Evolutionary conservation across 805 yeast species (phyloP), one percentile per base, ranked within the genome.

Genomic region (Torulaspora gathmanii): DNA sequence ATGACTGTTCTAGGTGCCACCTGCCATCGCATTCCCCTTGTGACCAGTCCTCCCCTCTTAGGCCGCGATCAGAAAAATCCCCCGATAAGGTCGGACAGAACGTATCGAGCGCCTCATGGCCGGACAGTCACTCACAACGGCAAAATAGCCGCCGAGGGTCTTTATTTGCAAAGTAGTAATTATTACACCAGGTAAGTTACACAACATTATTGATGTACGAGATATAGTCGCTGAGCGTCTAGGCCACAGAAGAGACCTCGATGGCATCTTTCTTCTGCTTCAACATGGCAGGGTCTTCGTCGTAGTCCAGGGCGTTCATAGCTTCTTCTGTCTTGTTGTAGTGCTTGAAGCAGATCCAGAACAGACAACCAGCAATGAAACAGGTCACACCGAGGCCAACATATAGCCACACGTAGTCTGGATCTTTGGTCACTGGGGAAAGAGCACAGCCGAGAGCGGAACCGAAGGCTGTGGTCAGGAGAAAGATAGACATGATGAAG

Each of bases 381-480:
- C 85, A 75, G 5, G 84, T 73, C 37, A 73, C 64, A 15, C 80
- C 82, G 50, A 83, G 72, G 40, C 84, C 86, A 40, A 77, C 70
- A 65, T 78, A 85, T 58, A 78, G 74, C 86, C 87, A 81, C 37
- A 78, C 75, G 57, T 79, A 73, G 68, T 83, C 77, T 36, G 91
- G 91, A 66, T 85, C 79, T 46, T 67, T 73, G 9, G 86, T 72
- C 9, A 82, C 78, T 22, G 87, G 75, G 13, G 86, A 77, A 42
- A 83, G 69, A 11, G 88, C 86, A 64, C 81, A 80, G 56, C 90
- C 88, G 37, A 84, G 58, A 16, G 89, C 88, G 20, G 91, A 75
- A 47, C 93, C 89, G 41, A 82, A 56, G n/a, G 95, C 93, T 53
- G 73, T 80, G 33, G 85, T 83, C 46, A 85, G 68, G 58, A 86